Evolutionary conservation across 305 asterid genomes (phyloP).

Genomic region (Solanum hybrid): DNA sequence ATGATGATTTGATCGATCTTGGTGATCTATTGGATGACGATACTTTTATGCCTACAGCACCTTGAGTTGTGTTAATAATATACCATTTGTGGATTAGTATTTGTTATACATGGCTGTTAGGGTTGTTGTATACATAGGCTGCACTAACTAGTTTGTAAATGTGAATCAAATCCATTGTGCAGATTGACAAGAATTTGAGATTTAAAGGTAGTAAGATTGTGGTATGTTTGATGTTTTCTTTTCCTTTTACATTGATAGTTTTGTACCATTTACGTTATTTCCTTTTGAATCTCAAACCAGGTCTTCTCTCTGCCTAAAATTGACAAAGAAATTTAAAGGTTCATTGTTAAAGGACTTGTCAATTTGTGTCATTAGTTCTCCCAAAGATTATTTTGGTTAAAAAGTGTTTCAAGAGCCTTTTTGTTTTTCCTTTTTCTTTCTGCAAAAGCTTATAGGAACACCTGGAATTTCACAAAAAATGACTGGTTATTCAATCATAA

Average conservation of each 20-base stretch:
- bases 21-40: slow-evolving; percentile 66
- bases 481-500: not conserved
- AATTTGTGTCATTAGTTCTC: not conserved
- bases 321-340: not conserved
- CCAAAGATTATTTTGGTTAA: not conserved
- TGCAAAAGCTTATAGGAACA: not conserved
- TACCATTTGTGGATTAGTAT: not conserved
- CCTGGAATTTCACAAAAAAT: not conserved
- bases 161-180: not conserved
- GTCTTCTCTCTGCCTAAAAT: not conserved
- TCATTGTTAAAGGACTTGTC: not conserved
- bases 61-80: slow-evolving; percentile 11
- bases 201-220: slow-evolving; percentile 2
- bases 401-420: not conserved
- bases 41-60: slow-evolving; percentile 35
- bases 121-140: not conserved
- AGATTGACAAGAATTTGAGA: not conserved
- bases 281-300: not conserved
- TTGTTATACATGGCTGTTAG: slow-evolving; percentile 1
- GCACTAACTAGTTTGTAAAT: slow-evolving; percentile 7
- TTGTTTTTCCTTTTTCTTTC: not conserved
- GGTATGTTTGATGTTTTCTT: not conserved
- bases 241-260: not conserved
- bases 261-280: not conserved
- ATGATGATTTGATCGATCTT: slow-evolving; percentile 59